These are phyloP conservation scores for Gaertneriomyces sp. DNA, from an alignment of 192 early-diverging fungal genomes.

Conservation along the genomic window DNA sequence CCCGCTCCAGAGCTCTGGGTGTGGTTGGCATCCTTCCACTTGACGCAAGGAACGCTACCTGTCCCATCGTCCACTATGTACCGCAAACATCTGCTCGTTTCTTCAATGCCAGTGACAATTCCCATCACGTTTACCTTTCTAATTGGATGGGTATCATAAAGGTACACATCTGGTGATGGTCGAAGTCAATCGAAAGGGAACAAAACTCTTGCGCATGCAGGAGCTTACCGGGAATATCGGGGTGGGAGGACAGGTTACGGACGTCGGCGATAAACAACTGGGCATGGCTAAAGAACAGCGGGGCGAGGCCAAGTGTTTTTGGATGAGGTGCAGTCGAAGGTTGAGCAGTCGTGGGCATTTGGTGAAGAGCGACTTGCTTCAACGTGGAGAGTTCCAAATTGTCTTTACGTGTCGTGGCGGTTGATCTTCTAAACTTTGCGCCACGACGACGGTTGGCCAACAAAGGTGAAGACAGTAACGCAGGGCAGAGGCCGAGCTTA, in stretches of 20 bases:
- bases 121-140: constrained; percentile 27
- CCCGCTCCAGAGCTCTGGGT: no score
- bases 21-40: constrained; percentile 4
- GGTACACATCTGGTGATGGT: constrained; percentile 18
- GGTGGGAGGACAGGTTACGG: constrained; percentile 4
- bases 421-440: no score
- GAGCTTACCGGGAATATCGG: constrained; percentile 7
- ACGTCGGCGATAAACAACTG: constrained; percentile 17
- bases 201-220: not conserved
- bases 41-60: constrained; percentile 15
- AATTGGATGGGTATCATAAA: constrained; percentile 11
- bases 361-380: no score
- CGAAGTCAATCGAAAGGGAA: no score
- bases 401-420: no score
- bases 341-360: no score
- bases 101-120: constrained; percentile 22
- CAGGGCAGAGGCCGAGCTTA: no score
- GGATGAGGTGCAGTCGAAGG: no score
- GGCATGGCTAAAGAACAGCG: constrained; percentile 21
- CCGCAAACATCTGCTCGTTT: constrained; percentile 6
- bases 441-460: no score
- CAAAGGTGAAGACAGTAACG: no score
- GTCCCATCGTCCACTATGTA: constrained; percentile 32
- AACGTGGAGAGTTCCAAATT: no score
- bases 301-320: constrained; percentile 18